Base-by-base conservation (phyloP, 1,284 basidiomycete genomes). In the Fistulinella cinereoalba region DNA sequence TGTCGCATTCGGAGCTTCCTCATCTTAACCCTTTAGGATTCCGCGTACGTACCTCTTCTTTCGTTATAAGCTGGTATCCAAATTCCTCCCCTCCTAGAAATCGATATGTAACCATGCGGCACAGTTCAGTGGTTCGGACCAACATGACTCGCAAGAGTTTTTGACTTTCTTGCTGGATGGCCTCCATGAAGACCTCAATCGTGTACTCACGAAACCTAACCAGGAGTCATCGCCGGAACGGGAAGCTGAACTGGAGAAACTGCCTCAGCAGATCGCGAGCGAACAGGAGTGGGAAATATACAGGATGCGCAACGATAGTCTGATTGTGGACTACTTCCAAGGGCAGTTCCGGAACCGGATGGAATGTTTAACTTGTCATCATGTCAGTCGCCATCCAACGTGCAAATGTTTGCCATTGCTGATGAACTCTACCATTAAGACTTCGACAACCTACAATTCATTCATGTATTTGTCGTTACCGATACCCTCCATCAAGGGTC, bases 131-230 rank as follows among this genome's bases (percentile, higher is more conserved):
- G 93, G 93, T 0, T 83, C 87, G 12, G 90, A 96, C 52, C 96
- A 99, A 69, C 96, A 99, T 62, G 96, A 99, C 68, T 96, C 92
- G 19, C 96, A 98, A 69, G 96, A 99, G 71, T 96, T 98, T 69
- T 76, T 99, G 21, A 91, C 85, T 25, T 97, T 97, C 72, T 79
- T 99, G 21, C 75, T 99, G 44, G 96, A 98, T 64, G 93, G 93
- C 1, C 78, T 99, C 39, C 96, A 99, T 67, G 96, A 99, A 67
- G 96, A 99, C 67, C 75, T 98, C 49, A 99, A 98, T 63, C 81
- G 94, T 16, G 79, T 98, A 40, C 71, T 92, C 51, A 71, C 82
- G 29, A 93, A 92, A 64, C 90, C 91, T 2, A 72, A 75, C 18
- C 75, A 81, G 41, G 77, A 83, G 37, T 76, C 81, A 25, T 89